A percentile compares a stretch with the other conserved stretches of the same genome.
These are phyloP conservation scores for Gloeophyllum trabeum DNA, from an alignment of 768 basidiomycete genomes.

Conservation along the genomic window DNA sequence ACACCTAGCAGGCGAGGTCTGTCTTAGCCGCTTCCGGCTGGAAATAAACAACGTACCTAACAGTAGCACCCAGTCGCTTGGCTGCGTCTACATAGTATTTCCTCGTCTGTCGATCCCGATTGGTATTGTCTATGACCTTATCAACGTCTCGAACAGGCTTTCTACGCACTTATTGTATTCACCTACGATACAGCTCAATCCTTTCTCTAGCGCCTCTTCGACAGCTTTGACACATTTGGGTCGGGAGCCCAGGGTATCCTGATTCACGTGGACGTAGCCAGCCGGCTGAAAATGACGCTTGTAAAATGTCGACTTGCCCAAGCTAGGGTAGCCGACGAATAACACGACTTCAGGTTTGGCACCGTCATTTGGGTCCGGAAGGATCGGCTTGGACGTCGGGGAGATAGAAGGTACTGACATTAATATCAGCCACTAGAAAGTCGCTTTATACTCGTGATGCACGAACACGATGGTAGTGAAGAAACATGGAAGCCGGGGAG, in stretches of 20 bases:
- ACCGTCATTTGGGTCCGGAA: neutral
- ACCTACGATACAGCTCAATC: slow-evolving; percentile 73
- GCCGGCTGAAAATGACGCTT: slow-evolving; percentile 49
- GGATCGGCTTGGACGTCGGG: slow-evolving; percentile 37
- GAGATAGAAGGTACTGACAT: slow-evolving; percentile 35
- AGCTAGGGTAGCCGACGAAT: slow-evolving; percentile 49
- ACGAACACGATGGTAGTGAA: slow-evolving; percentile 19
- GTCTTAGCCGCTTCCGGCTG: neutral
- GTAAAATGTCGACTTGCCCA: slow-evolving; percentile 82
- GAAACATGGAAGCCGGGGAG: slow-evolving; percentile 66
- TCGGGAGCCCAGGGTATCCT: slow-evolving; percentile 69
- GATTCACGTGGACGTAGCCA: slow-evolving; percentile 79
- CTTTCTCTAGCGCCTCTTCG: slow-evolving; percentile 37
- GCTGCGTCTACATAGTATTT: slow-evolving; percentile 63
- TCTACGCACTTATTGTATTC: slow-evolving; percentile 15
- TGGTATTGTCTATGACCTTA: slow-evolving; percentile 81
- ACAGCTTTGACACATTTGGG: slow-evolving; percentile 64
- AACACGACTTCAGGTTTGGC: slow-evolving; percentile 40
- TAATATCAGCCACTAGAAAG: slow-evolving; percentile 2
- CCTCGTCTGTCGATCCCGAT: slow-evolving; percentile 61
- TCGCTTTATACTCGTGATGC: slow-evolving; percentile 1
- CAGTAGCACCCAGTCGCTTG: slow-evolving; percentile 35
- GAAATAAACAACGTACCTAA: slow-evolving; percentile 32
- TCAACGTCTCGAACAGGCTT: neutral
- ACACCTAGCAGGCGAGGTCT: slow-evolving; percentile 46